phyloP scores from a whole-genome alignment of 129 eudicot species.

The Lactuca sativa region DNA sequence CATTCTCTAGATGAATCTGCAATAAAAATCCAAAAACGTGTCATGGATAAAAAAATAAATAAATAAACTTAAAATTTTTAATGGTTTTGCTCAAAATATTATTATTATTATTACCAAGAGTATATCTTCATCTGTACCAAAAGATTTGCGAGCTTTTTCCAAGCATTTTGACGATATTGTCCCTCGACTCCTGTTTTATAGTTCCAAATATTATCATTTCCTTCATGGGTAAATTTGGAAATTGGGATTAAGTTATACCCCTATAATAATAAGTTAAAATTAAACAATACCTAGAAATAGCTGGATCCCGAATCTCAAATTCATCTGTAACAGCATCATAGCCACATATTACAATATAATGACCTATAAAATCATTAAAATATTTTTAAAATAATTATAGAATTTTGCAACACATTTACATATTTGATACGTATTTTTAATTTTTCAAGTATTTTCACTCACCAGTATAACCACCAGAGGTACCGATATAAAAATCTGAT shows the following conservation, averaged over 20 bases:
- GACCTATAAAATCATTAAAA: conserved; percentile 52
- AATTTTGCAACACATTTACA: too few relatives aligned
- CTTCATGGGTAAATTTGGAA: not conserved
- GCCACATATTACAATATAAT: conserved; percentile 81
- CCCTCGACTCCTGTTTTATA: conserved; percentile 54
- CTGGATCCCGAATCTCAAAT: conserved; percentile 98
- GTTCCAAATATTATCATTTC: not conserved
- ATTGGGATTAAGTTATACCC: not conserved
- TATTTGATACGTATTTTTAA: not conserved
- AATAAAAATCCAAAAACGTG: conserved; percentile 8
- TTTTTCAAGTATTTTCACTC: conserved; percentile 20
- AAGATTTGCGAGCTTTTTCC: conserved; percentile 85
- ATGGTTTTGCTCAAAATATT: too few relatives aligned
- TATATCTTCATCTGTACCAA: conserved; percentile 96
- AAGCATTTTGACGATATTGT: conserved; percentile 61
- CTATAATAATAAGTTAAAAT: not conserved
- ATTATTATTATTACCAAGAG: conserved; percentile 56
- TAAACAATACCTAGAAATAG: conserved; percentile 68
- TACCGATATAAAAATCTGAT: conserved; percentile 45
- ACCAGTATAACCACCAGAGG: conserved; percentile 75
- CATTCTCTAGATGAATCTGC: conserved; percentile 32
- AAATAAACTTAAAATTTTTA: too few relatives aligned
- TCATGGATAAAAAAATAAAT: too few relatives aligned
- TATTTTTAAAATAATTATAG: not conserved
- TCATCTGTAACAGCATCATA: conserved; percentile 72